phyloP scores from a whole-genome alignment of 176 grass and related monocot genomes.

The Eleusine indica region DNA sequence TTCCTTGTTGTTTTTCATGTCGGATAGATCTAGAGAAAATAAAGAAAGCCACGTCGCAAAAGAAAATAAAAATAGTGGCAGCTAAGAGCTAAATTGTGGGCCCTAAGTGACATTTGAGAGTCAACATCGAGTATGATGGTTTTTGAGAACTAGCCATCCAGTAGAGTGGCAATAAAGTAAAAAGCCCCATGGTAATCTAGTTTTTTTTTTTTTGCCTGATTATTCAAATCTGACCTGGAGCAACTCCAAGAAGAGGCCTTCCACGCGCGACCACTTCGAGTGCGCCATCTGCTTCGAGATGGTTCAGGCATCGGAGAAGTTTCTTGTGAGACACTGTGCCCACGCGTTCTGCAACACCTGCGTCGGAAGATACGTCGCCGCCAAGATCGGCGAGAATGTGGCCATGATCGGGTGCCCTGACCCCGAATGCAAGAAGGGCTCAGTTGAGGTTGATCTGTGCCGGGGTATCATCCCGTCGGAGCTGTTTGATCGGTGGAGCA shows the following conservation, averaged over 20 bases:
- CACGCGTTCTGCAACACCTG: constrained; percentile 61
- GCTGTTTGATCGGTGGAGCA: constrained; percentile 59
- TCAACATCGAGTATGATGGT: no score
- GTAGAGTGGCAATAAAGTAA: no score
- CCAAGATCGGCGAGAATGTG: constrained; percentile 49
- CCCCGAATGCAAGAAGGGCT: constrained; percentile 41
- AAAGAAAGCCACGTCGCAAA: no score
- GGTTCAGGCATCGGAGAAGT: constrained; percentile 32
- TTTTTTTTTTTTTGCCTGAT: neutral
- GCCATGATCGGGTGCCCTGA: constrained; percentile 53
- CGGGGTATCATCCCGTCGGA: constrained; percentile 45
- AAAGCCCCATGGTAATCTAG: no score
- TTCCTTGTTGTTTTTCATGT: no score
- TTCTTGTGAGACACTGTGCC: constrained; percentile 35
- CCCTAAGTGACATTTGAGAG: no score
- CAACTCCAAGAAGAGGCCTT: neutral
- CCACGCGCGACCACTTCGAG: constrained; percentile 37
- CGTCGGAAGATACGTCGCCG: constrained; percentile 39
- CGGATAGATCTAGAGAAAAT: no score
- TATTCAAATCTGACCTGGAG: neutral
- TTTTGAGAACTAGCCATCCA: no score
- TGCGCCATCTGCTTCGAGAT: constrained; percentile 66
- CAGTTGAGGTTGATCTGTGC: constrained; percentile 47
- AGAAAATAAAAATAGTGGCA: no score
- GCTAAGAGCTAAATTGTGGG: no score